Base-by-base conservation (phyloP, 1,139 yeast species). In the Citeromyces hawaiiensis region DNA sequence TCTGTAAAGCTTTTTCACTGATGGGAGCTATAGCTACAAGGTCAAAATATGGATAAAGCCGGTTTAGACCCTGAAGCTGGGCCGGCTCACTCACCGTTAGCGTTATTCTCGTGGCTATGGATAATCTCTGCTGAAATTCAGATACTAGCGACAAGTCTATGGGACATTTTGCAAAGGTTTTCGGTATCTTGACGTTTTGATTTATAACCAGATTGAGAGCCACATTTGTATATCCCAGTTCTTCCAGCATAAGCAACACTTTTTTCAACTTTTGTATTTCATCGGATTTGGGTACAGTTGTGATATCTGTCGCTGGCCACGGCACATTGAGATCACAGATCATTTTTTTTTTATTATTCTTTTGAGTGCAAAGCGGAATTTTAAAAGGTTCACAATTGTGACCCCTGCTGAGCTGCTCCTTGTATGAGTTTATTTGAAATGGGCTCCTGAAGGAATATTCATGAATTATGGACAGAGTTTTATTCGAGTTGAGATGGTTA, bases 11-110 rank as follows among this genome's bases (percentile, higher is more conserved):
- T 52, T 77, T 80, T 52, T 91, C 98, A 42, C 79, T 73, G 32
- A 68, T 55, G 1, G 98, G 98, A 45, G 80, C 73, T 1, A 88
- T 78, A 0, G 96, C 85, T 10, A 91, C 67, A 3, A 91, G 57
- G 55, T 91, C 97, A 55, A 82, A 93, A 18, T 68, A 63, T 46
- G 65, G 68, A 42, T 73, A 76, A 40, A 79, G 62, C 50, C 73
- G 75, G 25, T 81, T 65, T 32, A 86, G 61, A 23, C 80, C 76
- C 48, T 82, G 91, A 39, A 83, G 76, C 48, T 82, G 82, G 5
- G 88, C 66, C 1, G 91, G 79, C 46, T 87, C 96, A 46, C 76
- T 83, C 8, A 86, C 70, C 4, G 76, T 63, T 5, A 91, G 55
- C 0, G 97, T 91, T 23, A 83, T 65, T 42, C 98, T 63, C 1